phyloP scores from a whole-genome alignment of 2,329 filamentous ascomycete species.

The Xylaria sp. region DNA sequence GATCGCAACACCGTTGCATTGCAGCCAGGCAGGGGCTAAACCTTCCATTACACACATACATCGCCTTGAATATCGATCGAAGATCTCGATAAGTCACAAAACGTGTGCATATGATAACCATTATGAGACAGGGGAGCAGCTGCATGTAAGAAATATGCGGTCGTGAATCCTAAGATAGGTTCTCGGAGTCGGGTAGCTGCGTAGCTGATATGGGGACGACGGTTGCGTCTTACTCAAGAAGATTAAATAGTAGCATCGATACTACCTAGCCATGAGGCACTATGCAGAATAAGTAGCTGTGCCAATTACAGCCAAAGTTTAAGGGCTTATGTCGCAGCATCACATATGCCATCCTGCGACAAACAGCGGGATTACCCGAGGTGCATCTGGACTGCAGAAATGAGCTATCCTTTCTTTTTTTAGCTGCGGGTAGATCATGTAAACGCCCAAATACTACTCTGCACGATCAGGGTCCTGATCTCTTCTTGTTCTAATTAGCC shows the following conservation, averaged over 20 bases:
- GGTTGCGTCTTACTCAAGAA: background rate
- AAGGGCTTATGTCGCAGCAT: background rate
- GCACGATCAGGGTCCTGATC: background rate
- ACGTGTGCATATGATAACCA: constrained; percentile 4
- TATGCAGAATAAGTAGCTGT: background rate
- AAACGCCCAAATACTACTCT: constrained; percentile 12
- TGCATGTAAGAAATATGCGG: background rate
- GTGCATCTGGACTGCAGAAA: background rate
- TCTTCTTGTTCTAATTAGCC: background rate
- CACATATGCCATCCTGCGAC: constrained; percentile 5
- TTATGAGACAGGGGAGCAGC: background rate
- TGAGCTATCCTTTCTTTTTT: constrained; percentile 15
- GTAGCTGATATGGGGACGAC: constrained; percentile 5
- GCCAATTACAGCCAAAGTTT: background rate
- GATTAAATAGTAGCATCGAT: constrained; percentile 1
- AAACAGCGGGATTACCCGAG: constrained; percentile 7
- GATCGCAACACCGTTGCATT: background rate
- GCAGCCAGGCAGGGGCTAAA: constrained; percentile 1
- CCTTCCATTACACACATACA: constrained; percentile 8
- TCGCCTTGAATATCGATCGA: constrained; percentile 27
- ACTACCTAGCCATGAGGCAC: background rate
- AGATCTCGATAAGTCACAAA: constrained; percentile 19
- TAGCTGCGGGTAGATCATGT: background rate
- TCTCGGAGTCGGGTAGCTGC: constrained; percentile 24
- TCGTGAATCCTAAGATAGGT: constrained; percentile 14